phyloP scores from a whole-genome alignment of 805 yeast species.

The Candida glaebosa region DNA sequence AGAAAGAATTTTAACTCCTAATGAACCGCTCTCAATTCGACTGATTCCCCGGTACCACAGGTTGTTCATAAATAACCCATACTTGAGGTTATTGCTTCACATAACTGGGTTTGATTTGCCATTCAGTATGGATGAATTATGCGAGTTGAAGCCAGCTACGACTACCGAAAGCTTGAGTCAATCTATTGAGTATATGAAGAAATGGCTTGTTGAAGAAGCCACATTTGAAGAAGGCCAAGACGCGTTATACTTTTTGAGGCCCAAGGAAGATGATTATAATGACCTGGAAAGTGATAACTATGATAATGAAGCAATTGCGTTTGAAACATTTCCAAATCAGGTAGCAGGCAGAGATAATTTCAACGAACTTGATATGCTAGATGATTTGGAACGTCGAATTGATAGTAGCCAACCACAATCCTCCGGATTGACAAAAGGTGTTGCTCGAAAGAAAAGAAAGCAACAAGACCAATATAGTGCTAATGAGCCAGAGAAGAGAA shows the following conservation, averaged over 20 bases:
- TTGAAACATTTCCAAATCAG: conserved; percentile 21
- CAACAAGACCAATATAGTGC: conserved; percentile 5
- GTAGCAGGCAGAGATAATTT: conserved; percentile 8
- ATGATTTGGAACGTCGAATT: conserved; percentile 28
- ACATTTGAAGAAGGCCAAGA: conserved; percentile 35
- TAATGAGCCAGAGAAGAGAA: conserved; percentile 8
- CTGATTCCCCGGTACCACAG: conserved; percentile 18
- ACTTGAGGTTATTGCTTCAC: conserved; percentile 45
- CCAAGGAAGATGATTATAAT: conserved; percentile 25
- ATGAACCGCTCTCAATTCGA: conserved; percentile 9
- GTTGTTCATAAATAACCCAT: conserved; percentile 44
- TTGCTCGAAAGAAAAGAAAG: conserved; percentile 22
- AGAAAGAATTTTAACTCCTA: conserved; percentile 16
- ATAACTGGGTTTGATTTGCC: conserved; percentile 47
- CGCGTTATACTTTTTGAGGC: conserved; percentile 27
- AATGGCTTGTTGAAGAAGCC: conserved; percentile 36
- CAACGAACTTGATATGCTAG: conserved; percentile 15
- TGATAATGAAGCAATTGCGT: conserved; percentile 28
- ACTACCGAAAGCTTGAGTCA: conserved; percentile 29
- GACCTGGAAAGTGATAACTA: conserved; percentile 20
- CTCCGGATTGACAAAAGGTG: conserved; percentile 14
- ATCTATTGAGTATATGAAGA: conserved; percentile 34
- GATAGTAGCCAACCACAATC: conserved; percentile 10
- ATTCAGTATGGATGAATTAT: conserved; percentile 33
- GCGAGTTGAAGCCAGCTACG: conserved; percentile 33